A percentile compares a stretch with the other conserved stretches of the same genome.
Evolutionary conservation across 2,329 filamentous ascomycete genomes (phyloP).

Genomic region (Canariomyces notabilis): DNA sequence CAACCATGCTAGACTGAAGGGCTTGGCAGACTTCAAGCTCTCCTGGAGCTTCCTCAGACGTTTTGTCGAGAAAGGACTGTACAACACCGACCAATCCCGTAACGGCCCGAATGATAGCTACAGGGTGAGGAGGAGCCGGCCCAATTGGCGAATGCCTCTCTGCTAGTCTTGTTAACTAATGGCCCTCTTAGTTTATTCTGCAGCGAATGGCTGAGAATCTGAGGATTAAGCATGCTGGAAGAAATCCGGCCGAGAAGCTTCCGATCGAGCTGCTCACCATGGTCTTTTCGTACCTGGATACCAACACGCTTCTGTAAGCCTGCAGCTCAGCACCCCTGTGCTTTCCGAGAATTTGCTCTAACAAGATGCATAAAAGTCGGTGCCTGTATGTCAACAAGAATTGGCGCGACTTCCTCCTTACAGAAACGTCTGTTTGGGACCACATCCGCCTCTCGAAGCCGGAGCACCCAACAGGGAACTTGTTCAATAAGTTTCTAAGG

Average conservation of each 20-base stretch:
- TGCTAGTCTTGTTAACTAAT: neutral
- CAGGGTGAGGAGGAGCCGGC: constrained; percentile 7
- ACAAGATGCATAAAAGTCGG: constrained; percentile 8
- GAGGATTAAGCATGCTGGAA: constrained; percentile 8
- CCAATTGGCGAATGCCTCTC: neutral
- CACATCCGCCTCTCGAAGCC: constrained; percentile 11
- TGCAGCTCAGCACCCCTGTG: neutral
- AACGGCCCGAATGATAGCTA: constrained; percentile 11
- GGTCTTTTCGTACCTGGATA: constrained; percentile 18
- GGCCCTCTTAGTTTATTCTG: constrained; percentile 14
- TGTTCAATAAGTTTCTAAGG: constrained; percentile 18
- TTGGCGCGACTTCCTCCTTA: constrained; percentile 14
- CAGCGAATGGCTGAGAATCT: constrained; percentile 19
- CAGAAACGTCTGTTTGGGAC: constrained; percentile 15
- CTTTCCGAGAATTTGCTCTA: neutral
- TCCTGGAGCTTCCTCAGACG: constrained; percentile 6
- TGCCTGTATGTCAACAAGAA: constrained; percentile 19
- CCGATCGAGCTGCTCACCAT: constrained; percentile 21
- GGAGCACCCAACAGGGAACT: constrained; percentile 6
- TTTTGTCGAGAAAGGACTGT: constrained; percentile 14
- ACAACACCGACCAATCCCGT: constrained; percentile 9
- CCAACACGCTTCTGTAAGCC: constrained; percentile 11
- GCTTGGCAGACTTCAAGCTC: neutral
- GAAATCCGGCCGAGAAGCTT: constrained; percentile 20
- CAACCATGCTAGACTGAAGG: neutral